Evolutionary conservation across 306 rosid species (phyloP), one percentile per base, ranked within the genome.

Genomic region (Ziziphus jujuba): DNA sequence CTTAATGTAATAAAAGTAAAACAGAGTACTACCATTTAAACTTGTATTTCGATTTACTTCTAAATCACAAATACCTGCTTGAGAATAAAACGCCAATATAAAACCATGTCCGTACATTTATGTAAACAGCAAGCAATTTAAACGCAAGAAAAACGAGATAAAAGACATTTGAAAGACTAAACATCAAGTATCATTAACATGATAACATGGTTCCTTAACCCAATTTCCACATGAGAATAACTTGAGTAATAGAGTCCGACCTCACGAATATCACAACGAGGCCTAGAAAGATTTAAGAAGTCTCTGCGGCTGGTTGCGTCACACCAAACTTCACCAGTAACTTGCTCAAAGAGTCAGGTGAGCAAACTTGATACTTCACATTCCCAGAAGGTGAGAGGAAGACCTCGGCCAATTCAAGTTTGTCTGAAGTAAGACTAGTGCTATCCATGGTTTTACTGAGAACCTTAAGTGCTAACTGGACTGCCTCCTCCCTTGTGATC

Each of bases 401-500:
- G 14, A 78, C 69, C 68, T 73, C 82, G 33, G 79, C 68, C 45
- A 78, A 73, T 56, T 78, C 82, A 40, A 78, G 82, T 70, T 78
- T 78, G 38, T 78, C 79, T 13, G 79, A 74, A 69, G 75, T 73
- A 9, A 78, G 68, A 63, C 78, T 78, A 5, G 82, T 78, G 78
- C 82, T 78, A 48, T 78, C 82, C 82, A 73, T 78, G 19, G 82
- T 73, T 56, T 78, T 78, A 47, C 82, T 78, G 24, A 78, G 79
- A 63, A 73, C 82, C 82, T 78, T 78, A 48, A 78, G 68, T 58
- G 79, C 79, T 25, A 78, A 64, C 72, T 73, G 72, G 55, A 73
- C 73, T 5, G 77, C 72, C 38, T 73, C 82, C 63, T 78, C 75
- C 70, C 79, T 72, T 10, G 72, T 78, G 45, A 78, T 67, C n/a